A percentile compares a stretch with the other conserved stretches of the same genome.
Evolutionary conservation across 1,284 basidiomycete genomes (phyloP).

Genomic region (Ustilago nuda): DNA sequence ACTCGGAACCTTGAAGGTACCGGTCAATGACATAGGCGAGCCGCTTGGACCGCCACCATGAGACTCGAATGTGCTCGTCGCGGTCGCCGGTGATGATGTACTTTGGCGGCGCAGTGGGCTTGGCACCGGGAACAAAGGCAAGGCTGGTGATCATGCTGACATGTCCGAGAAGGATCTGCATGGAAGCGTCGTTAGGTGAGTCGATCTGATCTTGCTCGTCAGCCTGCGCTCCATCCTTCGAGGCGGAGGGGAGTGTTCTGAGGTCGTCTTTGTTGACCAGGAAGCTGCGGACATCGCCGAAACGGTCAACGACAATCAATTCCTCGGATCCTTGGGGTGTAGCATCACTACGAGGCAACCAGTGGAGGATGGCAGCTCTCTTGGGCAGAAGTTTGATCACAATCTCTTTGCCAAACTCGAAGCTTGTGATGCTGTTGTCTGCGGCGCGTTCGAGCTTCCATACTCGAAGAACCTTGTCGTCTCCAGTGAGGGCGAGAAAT

Average conservation of each 20-base stretch:
- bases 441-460: conserved; percentile 39
- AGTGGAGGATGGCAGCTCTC: conserved; percentile 59
- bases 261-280: conserved; percentile 35
- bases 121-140: conserved; percentile 45
- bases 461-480: conserved; percentile 64
- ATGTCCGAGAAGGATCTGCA: conserved; percentile 60
- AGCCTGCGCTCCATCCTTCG: not conserved
- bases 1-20: conserved; percentile 58
- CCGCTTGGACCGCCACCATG: conserved; percentile 61
- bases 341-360: conserved; percentile 41
- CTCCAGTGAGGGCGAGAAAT: conserved; percentile 60
- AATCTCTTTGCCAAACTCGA: conserved; percentile 52
- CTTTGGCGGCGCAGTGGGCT: conserved; percentile 19
- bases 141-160: conserved; percentile 63
- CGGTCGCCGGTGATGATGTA: conserved; percentile 62
- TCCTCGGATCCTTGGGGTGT: conserved; percentile 40
- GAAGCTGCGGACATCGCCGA: conserved; percentile 62
- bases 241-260: conserved; percentile 18
- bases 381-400: conserved; percentile 58
- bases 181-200: conserved; percentile 41
- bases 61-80: conserved; percentile 68
- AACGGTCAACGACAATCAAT: conserved; percentile 59
- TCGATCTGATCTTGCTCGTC: conserved; percentile 53
- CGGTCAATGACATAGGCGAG: conserved; percentile 59
- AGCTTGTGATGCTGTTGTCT: conserved; percentile 19